A percentile compares a stretch with the other conserved stretches of the same genome.
phyloP scores from a whole-genome alignment of 106 monocot genomes.

The Vanilla planifolia region DNA sequence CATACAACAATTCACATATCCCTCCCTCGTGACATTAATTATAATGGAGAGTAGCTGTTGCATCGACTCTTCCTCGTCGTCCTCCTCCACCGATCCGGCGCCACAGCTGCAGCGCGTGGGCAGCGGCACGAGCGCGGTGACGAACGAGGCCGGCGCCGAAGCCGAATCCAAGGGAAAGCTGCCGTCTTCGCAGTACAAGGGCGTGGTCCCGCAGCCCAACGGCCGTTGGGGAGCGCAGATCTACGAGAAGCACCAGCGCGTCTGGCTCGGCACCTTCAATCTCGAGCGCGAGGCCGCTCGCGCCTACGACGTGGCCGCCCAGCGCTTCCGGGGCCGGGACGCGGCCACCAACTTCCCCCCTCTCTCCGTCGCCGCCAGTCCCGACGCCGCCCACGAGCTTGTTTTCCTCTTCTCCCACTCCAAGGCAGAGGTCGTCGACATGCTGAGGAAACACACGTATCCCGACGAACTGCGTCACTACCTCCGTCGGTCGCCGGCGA shows the following conservation, averaged over 20 bases:
- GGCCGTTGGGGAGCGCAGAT: slow-evolving; percentile 90
- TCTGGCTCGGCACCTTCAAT: slow-evolving; percentile 89
- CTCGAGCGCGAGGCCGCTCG: slow-evolving; percentile 62
- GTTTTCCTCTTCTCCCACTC: slow-evolving; percentile 53
- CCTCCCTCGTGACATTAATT: too few species aligned
- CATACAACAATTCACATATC: too few species aligned
- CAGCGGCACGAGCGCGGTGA: slow-evolving; percentile 38
- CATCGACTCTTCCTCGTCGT: background rate
- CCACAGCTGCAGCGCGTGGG: slow-evolving; percentile 1
- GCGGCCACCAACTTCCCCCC: slow-evolving; percentile 79
- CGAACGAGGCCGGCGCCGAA: slow-evolving; percentile 19
- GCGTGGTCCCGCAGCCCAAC: slow-evolving; percentile 81
- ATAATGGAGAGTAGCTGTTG: background rate
- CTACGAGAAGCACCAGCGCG: slow-evolving; percentile 81
- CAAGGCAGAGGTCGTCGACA: slow-evolving; percentile 85
- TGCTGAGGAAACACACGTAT: slow-evolving; percentile 91
- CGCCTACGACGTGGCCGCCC: slow-evolving; percentile 79
- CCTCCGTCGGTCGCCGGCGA: background rate
- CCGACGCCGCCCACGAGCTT: slow-evolving; percentile 36
- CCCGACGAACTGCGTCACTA: slow-evolving; percentile 52
- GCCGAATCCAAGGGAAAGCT: slow-evolving; percentile 37
- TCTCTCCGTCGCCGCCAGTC: slow-evolving; percentile 15
- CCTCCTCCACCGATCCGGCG: background rate
- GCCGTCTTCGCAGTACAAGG: slow-evolving; percentile 60
- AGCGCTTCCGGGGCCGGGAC: slow-evolving; percentile 75